phyloP scores from a whole-genome alignment of 2,329 filamentous ascomycete species.

The Exophiala spinifera region DNA sequence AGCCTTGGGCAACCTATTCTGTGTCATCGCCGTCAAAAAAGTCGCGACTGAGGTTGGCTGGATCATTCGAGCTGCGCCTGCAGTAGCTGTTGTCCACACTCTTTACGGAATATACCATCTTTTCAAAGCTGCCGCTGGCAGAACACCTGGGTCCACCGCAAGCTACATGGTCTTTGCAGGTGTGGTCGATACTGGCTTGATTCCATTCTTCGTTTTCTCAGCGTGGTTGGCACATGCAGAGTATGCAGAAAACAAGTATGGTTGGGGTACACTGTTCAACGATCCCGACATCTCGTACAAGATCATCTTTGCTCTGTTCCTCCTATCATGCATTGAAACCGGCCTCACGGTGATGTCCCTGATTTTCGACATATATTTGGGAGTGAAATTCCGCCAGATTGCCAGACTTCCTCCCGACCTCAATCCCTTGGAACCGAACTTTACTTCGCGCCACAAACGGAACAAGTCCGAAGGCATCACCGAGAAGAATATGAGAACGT shows the following conservation, averaged over 20 bases:
- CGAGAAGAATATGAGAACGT: constrained; percentile 61
- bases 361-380: constrained; percentile 69
- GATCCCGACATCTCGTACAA: constrained; percentile 54
- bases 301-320: constrained; percentile 66
- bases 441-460: constrained; percentile 77
- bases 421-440: constrained; percentile 79
- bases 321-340: constrained; percentile 61
- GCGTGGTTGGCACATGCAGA: constrained; percentile 54
- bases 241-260: constrained; percentile 41
- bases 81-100: constrained; percentile 68
- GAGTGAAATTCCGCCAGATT: constrained; percentile 77
- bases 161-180: constrained; percentile 86
- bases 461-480: constrained; percentile 58
- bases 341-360: constrained; percentile 70
- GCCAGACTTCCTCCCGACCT: constrained; percentile 81
- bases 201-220: constrained; percentile 62
- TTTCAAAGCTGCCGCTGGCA: constrained; percentile 63
- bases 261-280: constrained; percentile 68
- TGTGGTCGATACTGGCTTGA: constrained; percentile 65
- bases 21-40: constrained; percentile 73
- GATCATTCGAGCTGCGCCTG: constrained; percentile 73
- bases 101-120: constrained; percentile 81
- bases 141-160: constrained; percentile 75
- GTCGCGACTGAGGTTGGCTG: constrained; percentile 64
- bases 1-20: constrained; percentile 67